Evolutionary conservation across 2,329 filamentous ascomycete genomes (phyloP).

Genomic region (Phyllosticta citriasiana): DNA sequence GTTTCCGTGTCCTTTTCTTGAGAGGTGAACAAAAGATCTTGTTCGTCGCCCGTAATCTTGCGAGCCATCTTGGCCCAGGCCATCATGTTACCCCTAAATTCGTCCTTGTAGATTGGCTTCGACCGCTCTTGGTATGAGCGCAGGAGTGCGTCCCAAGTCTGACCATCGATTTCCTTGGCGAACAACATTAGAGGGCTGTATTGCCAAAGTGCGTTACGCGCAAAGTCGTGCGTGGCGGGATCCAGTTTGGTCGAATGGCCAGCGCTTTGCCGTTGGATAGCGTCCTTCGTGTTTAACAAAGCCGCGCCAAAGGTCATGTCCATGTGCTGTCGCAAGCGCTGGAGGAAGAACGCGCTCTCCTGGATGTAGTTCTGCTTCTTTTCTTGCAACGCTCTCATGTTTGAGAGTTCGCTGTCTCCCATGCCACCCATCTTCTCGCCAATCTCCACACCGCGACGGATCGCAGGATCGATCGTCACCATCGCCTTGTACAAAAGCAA

Average conservation of each 20-base stretch:
- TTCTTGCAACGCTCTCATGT: constrained; percentile 89
- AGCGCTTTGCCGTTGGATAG: constrained; percentile 43
- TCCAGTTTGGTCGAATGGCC: constrained; percentile 52
- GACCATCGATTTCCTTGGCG: constrained; percentile 69
- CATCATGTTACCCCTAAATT: constrained; percentile 67
- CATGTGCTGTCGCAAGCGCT: constrained; percentile 73
- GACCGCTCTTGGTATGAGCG: constrained; percentile 71
- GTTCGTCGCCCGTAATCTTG: constrained; percentile 66
- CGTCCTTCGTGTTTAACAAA: constrained; percentile 58
- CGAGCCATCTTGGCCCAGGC: constrained; percentile 72
- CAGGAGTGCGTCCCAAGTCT: constrained; percentile 72
- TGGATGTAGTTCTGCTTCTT: constrained; percentile 83
- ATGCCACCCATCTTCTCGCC: constrained; percentile 39
- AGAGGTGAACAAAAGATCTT: constrained; percentile 78
- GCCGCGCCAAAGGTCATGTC: constrained; percentile 68
- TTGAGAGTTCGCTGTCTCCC: constrained; percentile 62
- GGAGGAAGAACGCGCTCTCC: constrained; percentile 67
- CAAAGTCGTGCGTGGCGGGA: constrained; percentile 55
- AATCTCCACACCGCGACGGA: constrained; percentile 41
- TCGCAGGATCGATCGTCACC: constrained; percentile 80
- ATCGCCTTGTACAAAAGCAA: constrained; percentile 84
- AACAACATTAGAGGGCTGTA: constrained; percentile 85
- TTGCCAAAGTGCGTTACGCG: constrained; percentile 69
- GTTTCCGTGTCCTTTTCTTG: constrained; percentile 82
- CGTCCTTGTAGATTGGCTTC: constrained; percentile 66